Base-by-base conservation (phyloP, 1,284 basidiomycete genomes). In the Apiotrichum laibachii region DNA sequence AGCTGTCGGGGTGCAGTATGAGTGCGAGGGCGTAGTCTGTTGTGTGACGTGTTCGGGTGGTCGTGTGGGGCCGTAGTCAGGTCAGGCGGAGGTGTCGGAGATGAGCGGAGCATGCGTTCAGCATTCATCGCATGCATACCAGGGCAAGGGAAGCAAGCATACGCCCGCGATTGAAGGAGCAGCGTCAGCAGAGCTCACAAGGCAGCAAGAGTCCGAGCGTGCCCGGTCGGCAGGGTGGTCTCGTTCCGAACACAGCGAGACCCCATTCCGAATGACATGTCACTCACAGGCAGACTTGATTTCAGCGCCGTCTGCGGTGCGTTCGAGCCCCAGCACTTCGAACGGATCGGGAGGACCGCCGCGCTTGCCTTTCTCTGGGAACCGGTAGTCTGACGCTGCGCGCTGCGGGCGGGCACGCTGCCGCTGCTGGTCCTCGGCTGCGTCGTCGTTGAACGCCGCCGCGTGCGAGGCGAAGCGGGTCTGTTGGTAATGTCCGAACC, bases 11-110 rank as follows among this genome's bases (percentile, higher is more conserved):
- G 60, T 79, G 77, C n/a, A 77, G 66, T 10, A 79, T 51, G 11
- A 75, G 62, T 2, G 77, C 77, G 22, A 79, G 71, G 40, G 66
- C 65, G 63, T 79, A 79, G 55, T 79, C 76, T 79, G 57, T 12
- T 22, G 39, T 52, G 26, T 8, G 16, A 9, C 31, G 18, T 9
- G 16, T 26, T 5, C 45, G 16, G 18, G 33, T 35, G 26, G 47
- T 22, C 26, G 31, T 12, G 26, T 21, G 45, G 22, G 16, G 40
- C 16, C 3, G 40, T 31, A 3, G 26, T 31, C 26, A 31, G 26
- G 26, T 31, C 7, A 31, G 26, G 26, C 7, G 26, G 26, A 31
- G 26, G 26, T 31, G 26, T 31, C 26, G 26, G 26, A 31, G 26
- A 31, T 31, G 26, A 31, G 26, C 26, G 26, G 26, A 31, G 26